Evolutionary conservation across 2,329 filamentous ascomycete species (phyloP).

Genomic region (Ceratocystis huliohia): DNA sequence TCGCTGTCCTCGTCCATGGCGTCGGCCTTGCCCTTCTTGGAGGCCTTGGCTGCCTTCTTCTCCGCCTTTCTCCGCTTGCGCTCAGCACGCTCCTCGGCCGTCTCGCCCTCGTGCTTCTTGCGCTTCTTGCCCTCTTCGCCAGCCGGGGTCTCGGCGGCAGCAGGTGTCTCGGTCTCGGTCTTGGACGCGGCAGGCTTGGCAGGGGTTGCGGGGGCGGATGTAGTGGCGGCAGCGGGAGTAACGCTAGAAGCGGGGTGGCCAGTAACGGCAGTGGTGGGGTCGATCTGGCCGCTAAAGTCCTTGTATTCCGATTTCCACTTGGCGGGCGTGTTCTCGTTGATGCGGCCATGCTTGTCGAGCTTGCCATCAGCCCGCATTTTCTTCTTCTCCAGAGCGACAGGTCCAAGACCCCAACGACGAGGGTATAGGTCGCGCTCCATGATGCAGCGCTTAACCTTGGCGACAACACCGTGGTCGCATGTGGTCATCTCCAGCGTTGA

Average conservation of each 20-base stretch:
- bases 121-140: conserved; percentile 52
- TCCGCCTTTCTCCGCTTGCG: conserved; percentile 48
- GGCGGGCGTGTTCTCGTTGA: conserved; percentile 84
- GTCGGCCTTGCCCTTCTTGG: conserved; percentile 40
- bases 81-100: conserved; percentile 53
- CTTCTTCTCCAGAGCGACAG: conserved; percentile 93
- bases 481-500: conserved; percentile 93
- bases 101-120: conserved; percentile 74
- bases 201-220: conserved; percentile 26
- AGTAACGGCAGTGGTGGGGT: conserved; percentile 35
- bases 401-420: conserved; percentile 88
- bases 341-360: conserved; percentile 90
- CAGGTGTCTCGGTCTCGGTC: conserved; percentile 29
- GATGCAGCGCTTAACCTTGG: conserved; percentile 98
- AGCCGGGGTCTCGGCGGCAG: conserved; percentile 32
- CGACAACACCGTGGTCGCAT: conserved; percentile 94
- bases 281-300: conserved; percentile 55
- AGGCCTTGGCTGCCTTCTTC: conserved; percentile 46
- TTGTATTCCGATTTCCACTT: conserved; percentile 91
- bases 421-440: conserved; percentile 99
- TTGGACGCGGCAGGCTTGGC: conserved; percentile 24
- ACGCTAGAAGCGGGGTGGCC: conserved; percentile 35
- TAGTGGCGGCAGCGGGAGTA: conserved; percentile 29
- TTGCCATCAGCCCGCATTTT: conserved; percentile 98
- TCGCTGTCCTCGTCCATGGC: conserved; percentile 43